Conservation (phyloP, 108 stramenopile species). For the Skeletonema tropicum region DNA sequence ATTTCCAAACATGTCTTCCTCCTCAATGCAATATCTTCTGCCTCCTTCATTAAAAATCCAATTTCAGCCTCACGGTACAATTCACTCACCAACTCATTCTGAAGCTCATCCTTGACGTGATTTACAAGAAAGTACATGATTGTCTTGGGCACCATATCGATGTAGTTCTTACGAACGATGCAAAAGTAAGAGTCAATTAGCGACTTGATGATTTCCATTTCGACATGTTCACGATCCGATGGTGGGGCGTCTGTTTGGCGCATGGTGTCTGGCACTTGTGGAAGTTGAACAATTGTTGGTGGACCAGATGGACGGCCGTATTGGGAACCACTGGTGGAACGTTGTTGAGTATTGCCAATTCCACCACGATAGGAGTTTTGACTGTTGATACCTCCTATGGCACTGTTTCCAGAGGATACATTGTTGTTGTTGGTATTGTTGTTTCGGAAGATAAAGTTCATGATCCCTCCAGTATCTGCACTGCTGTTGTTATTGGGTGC, state of each 20-base stretch:
- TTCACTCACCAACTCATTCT: slow-evolving; percentile 94
- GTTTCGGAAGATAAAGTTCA: slow-evolving; percentile 93
- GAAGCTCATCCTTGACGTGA: slow-evolving; percentile 92
- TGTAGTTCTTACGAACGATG: slow-evolving; percentile 96
- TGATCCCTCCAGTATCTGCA: slow-evolving; percentile 69
- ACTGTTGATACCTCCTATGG: slow-evolving; percentile 14
- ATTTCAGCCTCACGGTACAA: slow-evolving; percentile 92
- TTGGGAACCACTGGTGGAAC: slow-evolving; percentile 17
- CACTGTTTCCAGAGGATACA: slow-evolving; percentile 15
- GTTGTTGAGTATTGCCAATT: slow-evolving; percentile 1
- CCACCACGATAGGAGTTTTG: slow-evolving; percentile 22
- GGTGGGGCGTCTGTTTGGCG: slow-evolving; percentile 90
- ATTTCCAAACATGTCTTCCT: slow-evolving; percentile 93
- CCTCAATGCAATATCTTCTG: slow-evolving; percentile 87
- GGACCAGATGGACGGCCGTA: slow-evolving; percentile 41
- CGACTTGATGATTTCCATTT: slow-evolving; percentile 97
- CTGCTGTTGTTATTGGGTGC: slow-evolving; percentile 19
- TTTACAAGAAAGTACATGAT: slow-evolving; percentile 99
- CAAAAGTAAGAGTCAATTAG: slow-evolving; percentile 94
- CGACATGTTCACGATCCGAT: slow-evolving; percentile 85
- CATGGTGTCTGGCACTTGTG: slow-evolving; percentile 93
- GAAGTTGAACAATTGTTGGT: slow-evolving; percentile 90
- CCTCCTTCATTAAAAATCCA: slow-evolving; percentile 85
- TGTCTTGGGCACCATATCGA: slow-evolving; percentile 98
- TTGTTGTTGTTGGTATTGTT: slow-evolving; percentile 48